Conservation (phyloP, 495 filamentous ascomycete genomes). For the Durotheca rogersii region DNA sequence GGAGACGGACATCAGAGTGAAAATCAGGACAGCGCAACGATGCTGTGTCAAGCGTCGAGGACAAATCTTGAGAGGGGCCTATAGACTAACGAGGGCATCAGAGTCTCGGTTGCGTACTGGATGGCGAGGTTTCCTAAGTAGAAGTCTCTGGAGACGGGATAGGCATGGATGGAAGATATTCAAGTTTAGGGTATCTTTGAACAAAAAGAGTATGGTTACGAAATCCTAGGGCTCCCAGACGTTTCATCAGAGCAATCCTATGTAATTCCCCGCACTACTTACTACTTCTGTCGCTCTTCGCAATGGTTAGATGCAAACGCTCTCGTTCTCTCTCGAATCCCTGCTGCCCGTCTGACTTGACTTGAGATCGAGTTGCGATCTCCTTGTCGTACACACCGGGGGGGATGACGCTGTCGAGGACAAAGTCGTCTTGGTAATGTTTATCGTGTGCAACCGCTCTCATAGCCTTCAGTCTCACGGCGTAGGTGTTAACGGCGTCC, state of each 20-base stretch:
- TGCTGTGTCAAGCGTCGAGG: no score
- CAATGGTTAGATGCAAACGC: conserved; percentile 4
- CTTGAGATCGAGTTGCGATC: conserved; percentile 3
- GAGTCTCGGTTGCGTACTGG: no score
- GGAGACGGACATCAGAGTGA: not conserved
- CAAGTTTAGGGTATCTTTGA: conserved; percentile 6
- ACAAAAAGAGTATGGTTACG: no score
- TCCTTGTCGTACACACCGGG: conserved; percentile 5
- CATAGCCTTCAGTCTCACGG: not conserved
- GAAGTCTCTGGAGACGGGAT: not conserved
- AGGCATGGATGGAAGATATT: not conserved
- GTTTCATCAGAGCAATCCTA: conserved; percentile 1
- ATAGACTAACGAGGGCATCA: no score
- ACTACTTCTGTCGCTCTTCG: not conserved
- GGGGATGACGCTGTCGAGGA: conserved; percentile 9
- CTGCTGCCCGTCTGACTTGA: conserved; percentile 16
- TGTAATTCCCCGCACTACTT: not conserved
- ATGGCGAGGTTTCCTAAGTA: no score
- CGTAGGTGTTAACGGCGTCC: not conserved
- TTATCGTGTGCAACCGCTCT: not conserved
- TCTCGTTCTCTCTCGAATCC: conserved; percentile 19
- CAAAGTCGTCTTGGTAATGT: conserved; percentile 22
- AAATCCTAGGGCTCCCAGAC: not conserved
- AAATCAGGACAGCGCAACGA: no score
- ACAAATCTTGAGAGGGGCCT: no score